Conservation (phyloP, 306 rosid species). For the Chamaecrista fasciculata region DNA sequence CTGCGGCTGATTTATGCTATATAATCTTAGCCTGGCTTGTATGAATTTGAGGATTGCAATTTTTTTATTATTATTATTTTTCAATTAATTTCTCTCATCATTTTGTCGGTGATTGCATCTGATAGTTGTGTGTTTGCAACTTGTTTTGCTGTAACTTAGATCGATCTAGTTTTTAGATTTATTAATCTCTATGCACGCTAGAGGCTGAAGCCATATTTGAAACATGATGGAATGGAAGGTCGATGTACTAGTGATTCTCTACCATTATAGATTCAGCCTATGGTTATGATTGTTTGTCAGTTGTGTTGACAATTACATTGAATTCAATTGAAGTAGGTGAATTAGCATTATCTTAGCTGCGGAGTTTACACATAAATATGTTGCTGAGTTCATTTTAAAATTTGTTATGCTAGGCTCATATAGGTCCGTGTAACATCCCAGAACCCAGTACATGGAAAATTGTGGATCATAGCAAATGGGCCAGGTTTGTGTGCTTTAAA, state of each 20-base stretch:
- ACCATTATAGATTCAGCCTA: neutral
- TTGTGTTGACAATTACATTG: neutral
- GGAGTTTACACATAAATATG: neutral
- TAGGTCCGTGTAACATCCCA: slow-evolving; percentile 75
- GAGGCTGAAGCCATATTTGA: neutral
- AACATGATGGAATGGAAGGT: slow-evolving; percentile 8
- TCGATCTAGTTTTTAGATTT: slow-evolving; percentile 49
- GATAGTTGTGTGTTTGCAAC: neutral
- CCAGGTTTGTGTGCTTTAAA: slow-evolving; percentile 58
- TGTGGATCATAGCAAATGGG: slow-evolving; percentile 92
- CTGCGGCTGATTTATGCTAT: neutral
- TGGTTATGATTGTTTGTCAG: neutral
- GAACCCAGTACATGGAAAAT: slow-evolving; percentile 95
- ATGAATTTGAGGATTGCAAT: neutral
- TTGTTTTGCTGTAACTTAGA: slow-evolving; percentile 9
- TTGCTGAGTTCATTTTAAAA: neutral
- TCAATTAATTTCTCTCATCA: neutral
- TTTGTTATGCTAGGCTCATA: slow-evolving; percentile 64
- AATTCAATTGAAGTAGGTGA: neutral
- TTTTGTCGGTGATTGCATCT: slow-evolving; percentile 17
- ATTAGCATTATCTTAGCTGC: neutral
- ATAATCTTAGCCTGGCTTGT: neutral
- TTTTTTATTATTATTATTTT: neutral
- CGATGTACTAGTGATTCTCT: neutral
- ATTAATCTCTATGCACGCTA: slow-evolving; percentile 14